phyloP scores from a whole-genome alignment of 2,329 filamentous ascomycete species.

The Periglandula ipomoeae region DNA sequence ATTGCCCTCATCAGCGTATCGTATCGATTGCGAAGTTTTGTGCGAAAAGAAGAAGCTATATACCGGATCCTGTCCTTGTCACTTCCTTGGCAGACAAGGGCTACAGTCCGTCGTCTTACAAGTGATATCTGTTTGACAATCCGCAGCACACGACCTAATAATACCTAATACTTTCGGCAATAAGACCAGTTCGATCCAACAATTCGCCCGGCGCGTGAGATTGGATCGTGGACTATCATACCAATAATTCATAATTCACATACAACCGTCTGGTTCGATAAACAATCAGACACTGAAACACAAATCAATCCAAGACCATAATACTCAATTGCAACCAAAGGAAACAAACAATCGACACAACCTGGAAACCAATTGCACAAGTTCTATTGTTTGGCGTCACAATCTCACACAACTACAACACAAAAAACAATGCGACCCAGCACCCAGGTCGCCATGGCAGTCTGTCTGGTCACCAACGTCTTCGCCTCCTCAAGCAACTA shows the following conservation, averaged over 20 bases:
- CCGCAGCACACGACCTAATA: too few species aligned
- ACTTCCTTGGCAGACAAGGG: too few species aligned
- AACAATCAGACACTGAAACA: too few species aligned
- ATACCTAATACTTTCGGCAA: not conserved
- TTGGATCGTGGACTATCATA: not conserved
- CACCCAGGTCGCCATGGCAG: not conserved
- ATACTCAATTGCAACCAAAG: not conserved
- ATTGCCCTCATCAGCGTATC: too few species aligned
- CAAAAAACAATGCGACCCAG: conserved; percentile 1
- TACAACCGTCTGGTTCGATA: not conserved
- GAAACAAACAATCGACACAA: too few species aligned
- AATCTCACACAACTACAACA: not conserved
- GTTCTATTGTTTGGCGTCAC: not conserved
- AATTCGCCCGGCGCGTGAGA: not conserved
- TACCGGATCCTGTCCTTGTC: too few species aligned
- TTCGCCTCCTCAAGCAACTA: not conserved
- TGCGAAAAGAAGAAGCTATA: too few species aligned
- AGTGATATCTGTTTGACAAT: too few species aligned
- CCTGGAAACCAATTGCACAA: too few species aligned
- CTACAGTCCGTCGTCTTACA: too few species aligned
- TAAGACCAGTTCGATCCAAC: not conserved
- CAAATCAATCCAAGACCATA: not conserved
- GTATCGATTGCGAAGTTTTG: too few species aligned
- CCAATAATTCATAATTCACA: not conserved
- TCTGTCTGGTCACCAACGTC: conserved; percentile 1